phyloP scores from a whole-genome alignment of 148 eudicot species.

The Silene conica region DNA sequence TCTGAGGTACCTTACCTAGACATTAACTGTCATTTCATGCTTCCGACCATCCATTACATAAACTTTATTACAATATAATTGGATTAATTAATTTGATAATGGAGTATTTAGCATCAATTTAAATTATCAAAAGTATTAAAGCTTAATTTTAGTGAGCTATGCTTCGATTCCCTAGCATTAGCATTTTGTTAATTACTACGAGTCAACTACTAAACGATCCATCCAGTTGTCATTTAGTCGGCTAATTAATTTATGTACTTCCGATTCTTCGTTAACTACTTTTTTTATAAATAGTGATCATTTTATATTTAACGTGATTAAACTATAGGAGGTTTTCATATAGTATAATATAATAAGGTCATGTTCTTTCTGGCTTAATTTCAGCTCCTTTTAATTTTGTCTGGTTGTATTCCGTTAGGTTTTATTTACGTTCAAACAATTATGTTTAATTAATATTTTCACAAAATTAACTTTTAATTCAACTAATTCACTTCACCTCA shows the following conservation, averaged over 20 bases:
- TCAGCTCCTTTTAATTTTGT: too few relatives aligned
- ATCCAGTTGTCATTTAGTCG: constrained; percentile 20
- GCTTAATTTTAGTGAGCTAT: not conserved
- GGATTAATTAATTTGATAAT: constrained; percentile 16
- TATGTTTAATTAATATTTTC: too few relatives aligned
- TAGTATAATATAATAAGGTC: too few relatives aligned
- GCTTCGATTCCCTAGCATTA: constrained; percentile 4
- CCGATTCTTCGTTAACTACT: too few relatives aligned
- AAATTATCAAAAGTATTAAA: constrained; percentile 10
- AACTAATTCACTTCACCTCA: too few relatives aligned
- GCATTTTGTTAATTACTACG: not conserved
- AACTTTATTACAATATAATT: not conserved
- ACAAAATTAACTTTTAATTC: too few relatives aligned
- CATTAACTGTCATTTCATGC: constrained; percentile 20
- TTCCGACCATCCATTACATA: constrained; percentile 18
- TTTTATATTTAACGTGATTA: too few relatives aligned
- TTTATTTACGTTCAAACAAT: too few relatives aligned
- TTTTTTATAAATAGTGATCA: too few relatives aligned
- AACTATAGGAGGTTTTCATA: too few relatives aligned
- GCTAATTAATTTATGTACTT: not conserved
- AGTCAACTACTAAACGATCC: constrained; percentile 24
- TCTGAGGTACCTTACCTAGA: not conserved
- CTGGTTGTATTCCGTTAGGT: too few relatives aligned
- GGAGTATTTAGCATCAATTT: constrained; percentile 12
- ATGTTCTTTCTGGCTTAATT: too few relatives aligned